A percentile compares a stretch with the other conserved stretches of the same genome.
Evolutionary conservation across 306 rosid genomes (phyloP).

Genomic region (Vigna reflexopilosa): DNA sequence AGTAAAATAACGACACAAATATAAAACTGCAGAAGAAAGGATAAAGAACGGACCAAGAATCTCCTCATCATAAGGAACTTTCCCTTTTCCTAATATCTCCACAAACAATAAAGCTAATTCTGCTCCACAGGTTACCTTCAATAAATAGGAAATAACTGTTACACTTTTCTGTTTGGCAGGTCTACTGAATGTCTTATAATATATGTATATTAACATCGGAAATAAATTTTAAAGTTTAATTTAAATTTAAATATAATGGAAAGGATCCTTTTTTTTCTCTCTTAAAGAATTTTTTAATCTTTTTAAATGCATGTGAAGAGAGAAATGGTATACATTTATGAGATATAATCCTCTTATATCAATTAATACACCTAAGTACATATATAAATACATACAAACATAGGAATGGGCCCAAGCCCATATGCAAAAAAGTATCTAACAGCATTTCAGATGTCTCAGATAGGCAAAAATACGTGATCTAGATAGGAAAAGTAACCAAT

Average conservation of each 20-base stretch:
- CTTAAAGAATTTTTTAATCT: neutral
- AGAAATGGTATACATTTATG: too few relatives aligned
- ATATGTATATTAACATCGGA: neutral
- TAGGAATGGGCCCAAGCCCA: too few relatives aligned
- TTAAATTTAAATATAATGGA: conserved; percentile 30
- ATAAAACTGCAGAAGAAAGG: conserved; percentile 36
- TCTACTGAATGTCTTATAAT: neutral
- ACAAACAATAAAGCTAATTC: conserved; percentile 92
- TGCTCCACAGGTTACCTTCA: conserved; percentile 93
- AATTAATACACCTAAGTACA: too few relatives aligned
- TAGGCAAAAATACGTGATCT: neutral
- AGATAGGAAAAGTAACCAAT: conserved; percentile 25
- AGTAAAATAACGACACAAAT: neutral
- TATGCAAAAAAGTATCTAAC: too few relatives aligned
- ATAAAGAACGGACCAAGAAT: conserved; percentile 72
- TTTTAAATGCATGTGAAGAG: neutral
- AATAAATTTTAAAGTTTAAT: conserved; percentile 28
- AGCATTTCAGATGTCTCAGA: conserved; percentile 27
- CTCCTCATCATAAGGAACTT: conserved; percentile 67
- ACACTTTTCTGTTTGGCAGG: conserved; percentile 32
- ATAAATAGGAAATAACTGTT: conserved; percentile 35
- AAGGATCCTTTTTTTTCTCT: neutral
- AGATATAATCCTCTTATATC: too few relatives aligned
- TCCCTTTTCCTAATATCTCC: conserved; percentile 85
- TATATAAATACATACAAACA: too few relatives aligned